Evolutionary conservation across 176 grass and related monocot genomes (phyloP), one percentile per base, ranked within the genome.

Genomic region (Triticum dicoccoides): DNA sequence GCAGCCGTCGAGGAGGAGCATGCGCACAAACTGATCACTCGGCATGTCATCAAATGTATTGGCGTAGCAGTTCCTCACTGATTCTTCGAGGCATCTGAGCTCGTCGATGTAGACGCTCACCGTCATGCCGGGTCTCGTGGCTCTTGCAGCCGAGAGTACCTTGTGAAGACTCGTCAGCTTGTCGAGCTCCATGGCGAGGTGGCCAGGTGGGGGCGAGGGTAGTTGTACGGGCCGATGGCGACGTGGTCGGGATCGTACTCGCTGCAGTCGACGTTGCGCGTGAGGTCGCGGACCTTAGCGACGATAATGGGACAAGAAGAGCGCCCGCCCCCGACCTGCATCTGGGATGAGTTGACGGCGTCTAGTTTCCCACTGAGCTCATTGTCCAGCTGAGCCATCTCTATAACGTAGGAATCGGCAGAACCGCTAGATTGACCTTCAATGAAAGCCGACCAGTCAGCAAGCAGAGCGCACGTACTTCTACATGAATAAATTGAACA

Each of bases 1-100:
- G 51, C 80, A 88, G 5, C 49, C 87, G 39, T 79, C 80, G 9
- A 88, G 87, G 27, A 88, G 65, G 4, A 83, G 37, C 87, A 88
- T 88, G 49, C 73, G 73, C 1, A 83, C 64, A 52, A 88, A 88
- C 5, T 62, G 14, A 0, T 15, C 17, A 5, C 38, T 63, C 0
- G 25, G 1, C 2, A 88, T 13, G 8, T 5, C 25, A 3, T 10
- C 41, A 13, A 83, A 62, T 0, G 0, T 7, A 6, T 78, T 6
- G 20, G 0, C 64, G 38, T 83, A 83, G 38, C 47, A 78, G 0
- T 63, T 42, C 34, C 80, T 42, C 1, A 34, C 80, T 0, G 6
- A 0, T 2, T 1, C 0, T 3, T 77, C 13, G 0, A 88, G 86
- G 8, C 0, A 0, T 0, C n/a, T 10, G 2, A 79, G 9, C 10